Conservation (phyloP, 768 basidiomycete genomes). For the Serendipita indica region DNA sequence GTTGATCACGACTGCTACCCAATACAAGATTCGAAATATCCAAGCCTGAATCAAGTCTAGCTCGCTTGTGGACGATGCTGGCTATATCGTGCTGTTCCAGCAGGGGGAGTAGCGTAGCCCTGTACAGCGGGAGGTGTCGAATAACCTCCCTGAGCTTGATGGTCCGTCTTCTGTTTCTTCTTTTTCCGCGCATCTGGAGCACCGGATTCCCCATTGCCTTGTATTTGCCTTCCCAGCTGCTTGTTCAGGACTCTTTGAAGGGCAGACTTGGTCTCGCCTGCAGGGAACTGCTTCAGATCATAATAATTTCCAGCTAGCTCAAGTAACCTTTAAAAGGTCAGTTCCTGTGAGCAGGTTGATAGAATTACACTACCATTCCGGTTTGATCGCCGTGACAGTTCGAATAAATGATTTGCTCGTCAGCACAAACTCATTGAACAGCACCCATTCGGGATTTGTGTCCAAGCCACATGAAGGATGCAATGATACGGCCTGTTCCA, state of each 20-base stretch:
- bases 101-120: neutral
- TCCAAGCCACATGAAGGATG: constrained; percentile 85
- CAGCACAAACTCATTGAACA: constrained; percentile 89
- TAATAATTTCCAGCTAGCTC: constrained; percentile 55
- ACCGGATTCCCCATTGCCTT: constrained; percentile 18
- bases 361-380: constrained; percentile 58
- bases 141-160: neutral
- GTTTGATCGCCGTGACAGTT: constrained; percentile 71
- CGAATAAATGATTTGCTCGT: constrained; percentile 83
- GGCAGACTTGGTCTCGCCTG: constrained; percentile 56
- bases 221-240: constrained; percentile 29
- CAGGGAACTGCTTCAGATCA: constrained; percentile 45
- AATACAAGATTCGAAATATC: neutral
- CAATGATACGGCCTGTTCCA: constrained; percentile 43
- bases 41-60: neutral
- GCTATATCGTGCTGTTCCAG: neutral
- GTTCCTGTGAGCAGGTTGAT: neutral
- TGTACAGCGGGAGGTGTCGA: neutral
- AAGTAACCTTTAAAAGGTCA: constrained; percentile 33
- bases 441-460: constrained; percentile 78
- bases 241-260: constrained; percentile 43
- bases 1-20: neutral
- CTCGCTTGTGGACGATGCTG: neutral
- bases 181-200: constrained; percentile 10
- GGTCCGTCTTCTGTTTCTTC: constrained; percentile 16